Conservation (phyloP, 306 rosid species). For the Glycine tomentella region DNA sequence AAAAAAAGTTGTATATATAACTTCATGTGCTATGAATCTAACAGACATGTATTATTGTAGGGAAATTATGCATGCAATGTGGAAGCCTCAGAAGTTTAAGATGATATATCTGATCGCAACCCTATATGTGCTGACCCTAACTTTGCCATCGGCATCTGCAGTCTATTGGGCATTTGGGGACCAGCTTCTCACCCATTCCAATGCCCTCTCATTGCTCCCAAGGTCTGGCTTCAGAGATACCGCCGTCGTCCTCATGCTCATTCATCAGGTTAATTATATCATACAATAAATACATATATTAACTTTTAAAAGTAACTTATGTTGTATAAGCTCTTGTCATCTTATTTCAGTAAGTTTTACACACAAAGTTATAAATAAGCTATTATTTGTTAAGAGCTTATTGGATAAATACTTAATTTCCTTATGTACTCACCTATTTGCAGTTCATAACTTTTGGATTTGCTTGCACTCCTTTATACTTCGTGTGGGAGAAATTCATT, state of each 20-base stretch:
- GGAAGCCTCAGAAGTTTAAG: constrained; percentile 99
- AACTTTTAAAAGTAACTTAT: too few relatives aligned
- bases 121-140: constrained; percentile 84
- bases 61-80: constrained; percentile 99
- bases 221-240: constrained; percentile 75
- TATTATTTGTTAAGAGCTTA: background rate
- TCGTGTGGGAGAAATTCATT: constrained; percentile 96
- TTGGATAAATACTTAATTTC: background rate
- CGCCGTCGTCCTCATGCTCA: constrained; percentile 95
- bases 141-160: constrained; percentile 93
- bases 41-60: constrained; percentile 51
- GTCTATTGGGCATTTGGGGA: constrained; percentile 99
- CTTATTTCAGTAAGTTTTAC: background rate
- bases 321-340: background rate
- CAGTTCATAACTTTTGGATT: constrained; percentile 99
- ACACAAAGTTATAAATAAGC: background rate
- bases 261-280: constrained; percentile 76
- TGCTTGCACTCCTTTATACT: constrained; percentile 97
- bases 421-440: background rate
- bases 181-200: constrained; percentile 84
- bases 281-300: too few relatives aligned
- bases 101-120: constrained; percentile 89
- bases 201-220: constrained; percentile 91
- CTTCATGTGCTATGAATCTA: constrained; percentile 23
- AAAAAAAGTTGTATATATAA: background rate